These are phyloP conservation scores for Pyricularia pennisetigena DNA, from an alignment of 2,329 filamentous ascomycete species.

Conservation along the genomic window DNA sequence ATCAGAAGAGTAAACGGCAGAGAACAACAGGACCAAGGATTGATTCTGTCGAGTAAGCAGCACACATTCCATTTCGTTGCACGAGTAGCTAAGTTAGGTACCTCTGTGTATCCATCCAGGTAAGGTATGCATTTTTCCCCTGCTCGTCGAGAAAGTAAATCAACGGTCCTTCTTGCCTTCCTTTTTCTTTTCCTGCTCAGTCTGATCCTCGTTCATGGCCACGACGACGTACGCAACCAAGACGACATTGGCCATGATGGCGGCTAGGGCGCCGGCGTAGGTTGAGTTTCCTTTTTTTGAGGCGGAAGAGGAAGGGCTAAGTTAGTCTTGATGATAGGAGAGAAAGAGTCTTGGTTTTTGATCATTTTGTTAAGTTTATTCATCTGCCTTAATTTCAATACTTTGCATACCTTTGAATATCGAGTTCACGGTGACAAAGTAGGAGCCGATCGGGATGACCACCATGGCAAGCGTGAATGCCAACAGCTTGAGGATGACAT, in stretches of 20 bases:
- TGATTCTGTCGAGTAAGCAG: background rate
- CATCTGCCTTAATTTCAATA: background rate
- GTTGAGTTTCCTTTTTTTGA: conserved; percentile 66
- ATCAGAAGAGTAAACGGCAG: background rate
- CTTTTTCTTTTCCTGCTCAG: conserved; percentile 34
- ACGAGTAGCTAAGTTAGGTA: background rate
- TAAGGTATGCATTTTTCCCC: too few species aligned
- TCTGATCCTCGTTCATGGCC: conserved; percentile 77
- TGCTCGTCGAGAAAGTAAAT: background rate
- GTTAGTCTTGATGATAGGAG: background rate
- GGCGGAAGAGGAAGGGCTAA: background rate
- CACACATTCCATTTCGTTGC: background rate
- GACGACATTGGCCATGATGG: conserved; percentile 84
- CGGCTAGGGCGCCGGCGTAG: conserved; percentile 75
- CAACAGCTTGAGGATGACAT: conserved; percentile 84
- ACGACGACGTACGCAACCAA: conserved; percentile 85
- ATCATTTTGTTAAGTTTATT: background rate
- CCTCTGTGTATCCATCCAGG: background rate
- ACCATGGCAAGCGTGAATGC: conserved; percentile 91
- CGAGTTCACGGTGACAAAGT: conserved; percentile 69
- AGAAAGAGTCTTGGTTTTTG: background rate
- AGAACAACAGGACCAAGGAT: background rate
- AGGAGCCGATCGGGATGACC: conserved; percentile 74
- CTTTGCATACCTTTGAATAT: conserved; percentile 61
- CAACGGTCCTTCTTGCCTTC: conserved; percentile 40